A percentile compares a stretch with the other conserved stretches of the same genome.
phyloP scores from a whole-genome alignment of 106 monocot species.

The Allium sativum region DNA sequence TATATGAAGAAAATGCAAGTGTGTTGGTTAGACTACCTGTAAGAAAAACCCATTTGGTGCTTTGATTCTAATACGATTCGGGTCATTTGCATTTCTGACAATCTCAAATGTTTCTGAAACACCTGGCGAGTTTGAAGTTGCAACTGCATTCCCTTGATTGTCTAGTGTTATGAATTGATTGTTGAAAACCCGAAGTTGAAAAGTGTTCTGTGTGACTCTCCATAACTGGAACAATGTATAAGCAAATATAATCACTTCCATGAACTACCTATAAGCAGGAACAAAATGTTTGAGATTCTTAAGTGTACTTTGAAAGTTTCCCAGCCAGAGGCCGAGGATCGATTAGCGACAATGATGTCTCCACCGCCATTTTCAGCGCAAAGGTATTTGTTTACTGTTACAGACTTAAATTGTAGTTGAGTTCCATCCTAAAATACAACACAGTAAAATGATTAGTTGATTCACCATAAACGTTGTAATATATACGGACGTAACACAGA shows the following conservation, averaged over 20 bases:
- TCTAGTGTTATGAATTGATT: constrained; percentile 39
- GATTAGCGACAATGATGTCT: constrained; percentile 49
- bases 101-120: constrained; percentile 40
- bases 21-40: constrained; percentile 15
- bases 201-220: constrained; percentile 21
- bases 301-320: constrained; percentile 51
- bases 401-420: constrained; percentile 63
- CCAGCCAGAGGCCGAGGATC: constrained; percentile 51
- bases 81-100: constrained; percentile 21
- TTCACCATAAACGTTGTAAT: too few species aligned
- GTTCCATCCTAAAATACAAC: constrained; percentile 57
- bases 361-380: constrained; percentile 56
- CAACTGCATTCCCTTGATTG: constrained; percentile 17
- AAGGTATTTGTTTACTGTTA: constrained; percentile 49
- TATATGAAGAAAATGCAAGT: too few species aligned
- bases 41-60: constrained; percentile 57
- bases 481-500: not conserved
- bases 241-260: too few species aligned
- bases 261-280: too few species aligned
- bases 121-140: constrained; percentile 16
- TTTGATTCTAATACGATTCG: constrained; percentile 32
- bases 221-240: constrained; percentile 6
- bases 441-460: not conserved
- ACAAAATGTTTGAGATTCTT: too few species aligned
- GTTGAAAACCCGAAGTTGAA: constrained; percentile 43